A percentile compares a stretch with the other conserved stretches of the same genome.
phyloP scores from a whole-genome alignment of 75 land plant species.

The Selaginella moellendorffii region DNA sequence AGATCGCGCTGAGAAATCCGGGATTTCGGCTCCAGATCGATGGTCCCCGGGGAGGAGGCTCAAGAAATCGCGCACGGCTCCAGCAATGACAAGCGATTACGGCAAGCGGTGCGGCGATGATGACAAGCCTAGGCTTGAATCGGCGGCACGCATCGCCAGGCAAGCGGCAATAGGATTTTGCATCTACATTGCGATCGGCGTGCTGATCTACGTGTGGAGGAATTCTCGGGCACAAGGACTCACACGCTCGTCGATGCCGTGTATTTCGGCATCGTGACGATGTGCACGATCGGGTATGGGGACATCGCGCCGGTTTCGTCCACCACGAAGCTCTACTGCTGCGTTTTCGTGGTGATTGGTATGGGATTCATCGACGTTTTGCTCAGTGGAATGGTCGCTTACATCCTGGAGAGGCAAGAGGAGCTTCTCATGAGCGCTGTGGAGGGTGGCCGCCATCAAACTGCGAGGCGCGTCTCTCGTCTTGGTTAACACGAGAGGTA shows the following conservation, averaged over 20 bases:
- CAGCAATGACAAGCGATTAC: neutral
- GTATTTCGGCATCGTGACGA: conserved; percentile 7
- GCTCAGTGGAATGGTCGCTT: conserved; percentile 2
- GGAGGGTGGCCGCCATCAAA: neutral
- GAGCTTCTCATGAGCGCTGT: neutral
- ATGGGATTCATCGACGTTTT: conserved; percentile 1
- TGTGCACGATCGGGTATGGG: conserved; percentile 7
- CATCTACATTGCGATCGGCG: neutral
- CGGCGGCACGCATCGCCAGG: neutral
- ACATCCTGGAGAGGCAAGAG: neutral
- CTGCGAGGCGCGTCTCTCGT: neutral
- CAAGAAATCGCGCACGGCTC: neutral
- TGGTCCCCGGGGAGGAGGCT: neutral
- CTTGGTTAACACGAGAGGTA: neutral
- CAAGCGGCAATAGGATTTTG: neutral
- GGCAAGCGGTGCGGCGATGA: neutral
- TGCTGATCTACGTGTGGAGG: neutral
- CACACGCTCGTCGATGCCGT: neutral
- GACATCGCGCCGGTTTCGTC: conserved; percentile 2
- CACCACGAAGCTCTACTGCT: neutral
- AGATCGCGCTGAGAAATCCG: neutral
- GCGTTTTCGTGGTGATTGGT: conserved; percentile 6
- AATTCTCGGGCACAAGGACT: neutral
- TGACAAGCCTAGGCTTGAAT: neutral
- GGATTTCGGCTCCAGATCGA: too few species aligned